These are phyloP conservation scores for Zea mays DNA, from an alignment of 176 grass and related monocot species.

Conservation along the genomic window DNA sequence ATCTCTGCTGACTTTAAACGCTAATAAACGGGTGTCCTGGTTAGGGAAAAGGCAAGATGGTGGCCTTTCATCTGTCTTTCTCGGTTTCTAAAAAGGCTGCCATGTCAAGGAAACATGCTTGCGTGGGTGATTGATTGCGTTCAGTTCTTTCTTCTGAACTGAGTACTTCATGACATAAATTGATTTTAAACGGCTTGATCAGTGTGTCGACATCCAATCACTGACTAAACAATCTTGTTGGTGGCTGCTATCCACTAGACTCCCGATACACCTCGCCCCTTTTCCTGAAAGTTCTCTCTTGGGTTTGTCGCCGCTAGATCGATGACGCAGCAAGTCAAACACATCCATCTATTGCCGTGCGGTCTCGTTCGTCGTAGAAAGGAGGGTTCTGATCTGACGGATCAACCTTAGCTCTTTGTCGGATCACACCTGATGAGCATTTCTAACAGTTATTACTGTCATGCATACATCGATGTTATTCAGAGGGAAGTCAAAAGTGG, in stretches of 20 bases:
- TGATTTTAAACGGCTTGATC: neutral
- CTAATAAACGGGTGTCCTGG: neutral
- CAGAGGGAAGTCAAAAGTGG: conserved; percentile 1
- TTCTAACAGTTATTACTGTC: conserved; percentile 10
- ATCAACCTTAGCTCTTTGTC: conserved; percentile 3
- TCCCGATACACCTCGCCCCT: neutral
- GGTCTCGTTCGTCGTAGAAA: neutral
- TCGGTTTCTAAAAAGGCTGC: conserved; percentile 9
- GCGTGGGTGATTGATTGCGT: too few species aligned
- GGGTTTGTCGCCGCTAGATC: conserved; percentile 10
- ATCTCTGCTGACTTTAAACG: neutral
- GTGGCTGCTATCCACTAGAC: conserved; percentile 32
- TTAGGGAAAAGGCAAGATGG: conserved; percentile 1
- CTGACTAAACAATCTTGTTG: neutral
- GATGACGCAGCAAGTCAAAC: neutral
- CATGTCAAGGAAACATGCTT: neutral
- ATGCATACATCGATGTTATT: conserved; percentile 29
- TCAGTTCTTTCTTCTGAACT: neutral
- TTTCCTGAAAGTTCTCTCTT: conserved; percentile 7
- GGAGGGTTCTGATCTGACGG: neutral
- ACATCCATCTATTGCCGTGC: neutral
- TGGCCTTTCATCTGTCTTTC: conserved; percentile 21
- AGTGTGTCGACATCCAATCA: conserved; percentile 18
- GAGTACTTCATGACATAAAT: neutral
- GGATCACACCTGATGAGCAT: conserved; percentile 17